A percentile compares a stretch with the other conserved stretches of the same genome.
phyloP scores from a whole-genome alignment of 208 protist genomes.

The Baffinella frigidus region DNA sequence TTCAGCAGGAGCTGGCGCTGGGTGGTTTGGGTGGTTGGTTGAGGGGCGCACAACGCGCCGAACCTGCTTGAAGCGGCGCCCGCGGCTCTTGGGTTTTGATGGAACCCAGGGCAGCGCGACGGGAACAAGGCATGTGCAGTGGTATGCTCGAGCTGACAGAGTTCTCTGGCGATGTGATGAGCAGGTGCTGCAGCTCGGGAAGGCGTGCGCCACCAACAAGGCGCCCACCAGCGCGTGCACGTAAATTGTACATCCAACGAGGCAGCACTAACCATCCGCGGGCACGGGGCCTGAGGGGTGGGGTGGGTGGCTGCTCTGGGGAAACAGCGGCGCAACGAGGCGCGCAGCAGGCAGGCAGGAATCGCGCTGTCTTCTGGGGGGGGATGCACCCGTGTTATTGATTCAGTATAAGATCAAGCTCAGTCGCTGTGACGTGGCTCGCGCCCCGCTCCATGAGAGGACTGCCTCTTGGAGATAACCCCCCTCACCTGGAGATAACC shows the following conservation, averaged over 20 bases:
- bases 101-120: neutral
- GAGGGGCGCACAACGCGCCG: neutral
- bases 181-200: conserved; percentile 21
- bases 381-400: no score
- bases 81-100: neutral
- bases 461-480: no score
- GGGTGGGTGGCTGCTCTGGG: no score
- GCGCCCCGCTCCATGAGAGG: no score
- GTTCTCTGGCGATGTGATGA: neutral
- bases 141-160: neutral
- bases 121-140: neutral
- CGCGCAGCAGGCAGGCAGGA: no score
- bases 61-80: neutral
- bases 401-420: no score
- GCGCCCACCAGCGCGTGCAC: conserved; percentile 16
- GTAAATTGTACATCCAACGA: neutral
- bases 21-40: neutral
- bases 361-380: no score
- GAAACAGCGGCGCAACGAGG: no score
- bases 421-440: no score
- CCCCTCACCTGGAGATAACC: no score
- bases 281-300: no score
- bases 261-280: no score
- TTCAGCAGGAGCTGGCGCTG: neutral
- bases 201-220: neutral